Conservation (phyloP, 2,329 filamentous ascomycete species). For the Huntiella decipiens region DNA sequence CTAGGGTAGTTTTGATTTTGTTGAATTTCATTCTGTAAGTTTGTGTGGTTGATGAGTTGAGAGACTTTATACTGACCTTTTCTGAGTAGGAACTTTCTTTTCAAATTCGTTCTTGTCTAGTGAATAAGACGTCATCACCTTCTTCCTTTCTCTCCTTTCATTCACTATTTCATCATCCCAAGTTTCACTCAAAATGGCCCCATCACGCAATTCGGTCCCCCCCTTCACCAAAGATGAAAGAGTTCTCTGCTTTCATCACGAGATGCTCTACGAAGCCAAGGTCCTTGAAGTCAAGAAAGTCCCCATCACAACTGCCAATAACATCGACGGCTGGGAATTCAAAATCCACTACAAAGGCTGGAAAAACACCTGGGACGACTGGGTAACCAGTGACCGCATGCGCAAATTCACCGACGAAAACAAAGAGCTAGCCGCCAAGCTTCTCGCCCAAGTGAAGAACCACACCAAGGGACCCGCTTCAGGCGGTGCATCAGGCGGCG, state of each 20-base stretch:
- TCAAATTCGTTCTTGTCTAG: not conserved
- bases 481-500: slow-evolving; percentile 30
- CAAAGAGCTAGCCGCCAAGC: slow-evolving; percentile 62
- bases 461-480: slow-evolving; percentile 57
- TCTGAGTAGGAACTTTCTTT: not conserved
- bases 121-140: not conserved
- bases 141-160: not conserved
- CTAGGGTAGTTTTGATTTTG: no score
- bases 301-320: slow-evolving; percentile 32
- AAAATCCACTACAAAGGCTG: slow-evolving; percentile 97
- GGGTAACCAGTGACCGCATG: slow-evolving; percentile 84
- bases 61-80: not conserved
- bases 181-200: slow-evolving; percentile 20
- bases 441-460: slow-evolving; percentile 48
- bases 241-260: slow-evolving; percentile 91
- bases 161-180: not conserved
- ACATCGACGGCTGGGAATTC: slow-evolving; percentile 51
- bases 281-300: slow-evolving; percentile 60
- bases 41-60: no score
- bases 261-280: slow-evolving; percentile 94
- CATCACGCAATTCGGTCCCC: slow-evolving; percentile 25
- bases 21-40: no score
- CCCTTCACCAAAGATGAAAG: slow-evolving; percentile 64
- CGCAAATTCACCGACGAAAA: slow-evolving; percentile 92
- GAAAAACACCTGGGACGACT: slow-evolving; percentile 99